A percentile compares a stretch with the other conserved stretches of the same genome.
These are phyloP conservation scores for Penicillium vulpinum DNA, from an alignment of 2,329 filamentous ascomycete species.

Conservation along the genomic window DNA sequence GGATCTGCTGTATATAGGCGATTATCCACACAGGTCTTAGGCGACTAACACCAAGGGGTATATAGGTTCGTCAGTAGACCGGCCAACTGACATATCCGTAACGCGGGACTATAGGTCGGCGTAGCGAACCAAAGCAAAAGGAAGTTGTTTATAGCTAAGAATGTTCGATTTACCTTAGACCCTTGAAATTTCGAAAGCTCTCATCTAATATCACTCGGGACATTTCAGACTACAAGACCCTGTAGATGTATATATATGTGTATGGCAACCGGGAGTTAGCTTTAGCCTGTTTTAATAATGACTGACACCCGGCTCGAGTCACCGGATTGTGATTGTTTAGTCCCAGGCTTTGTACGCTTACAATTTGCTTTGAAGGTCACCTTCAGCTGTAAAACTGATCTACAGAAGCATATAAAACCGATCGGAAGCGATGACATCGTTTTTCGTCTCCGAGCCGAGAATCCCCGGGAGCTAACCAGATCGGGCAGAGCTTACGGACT, in stretches of 20 bases:
- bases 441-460: constrained; percentile 23
- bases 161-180: background rate
- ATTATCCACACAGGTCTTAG: too few species aligned
- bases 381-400: background rate
- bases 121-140: too few species aligned
- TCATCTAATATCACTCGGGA: too few species aligned
- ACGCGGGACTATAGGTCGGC: too few species aligned
- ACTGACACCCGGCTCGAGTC: background rate
- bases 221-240: too few species aligned
- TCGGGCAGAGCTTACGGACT: background rate
- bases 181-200: background rate
- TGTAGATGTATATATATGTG: background rate
- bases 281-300: background rate
- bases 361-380: background rate
- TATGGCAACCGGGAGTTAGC: background rate
- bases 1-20: too few species aligned
- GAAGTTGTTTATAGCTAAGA: background rate
- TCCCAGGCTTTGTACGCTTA: too few species aligned
- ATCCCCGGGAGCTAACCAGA: constrained; percentile 29
- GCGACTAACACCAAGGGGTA: too few species aligned
- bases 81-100: too few species aligned
- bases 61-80: too few species aligned
- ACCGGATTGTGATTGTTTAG: background rate
- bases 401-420: background rate
- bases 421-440: constrained; percentile 2